Evolutionary conservation across 2,329 filamentous ascomycete genomes (phyloP), one percentile per base, ranked within the genome.

Genomic region (Sclerotinia minor): DNA sequence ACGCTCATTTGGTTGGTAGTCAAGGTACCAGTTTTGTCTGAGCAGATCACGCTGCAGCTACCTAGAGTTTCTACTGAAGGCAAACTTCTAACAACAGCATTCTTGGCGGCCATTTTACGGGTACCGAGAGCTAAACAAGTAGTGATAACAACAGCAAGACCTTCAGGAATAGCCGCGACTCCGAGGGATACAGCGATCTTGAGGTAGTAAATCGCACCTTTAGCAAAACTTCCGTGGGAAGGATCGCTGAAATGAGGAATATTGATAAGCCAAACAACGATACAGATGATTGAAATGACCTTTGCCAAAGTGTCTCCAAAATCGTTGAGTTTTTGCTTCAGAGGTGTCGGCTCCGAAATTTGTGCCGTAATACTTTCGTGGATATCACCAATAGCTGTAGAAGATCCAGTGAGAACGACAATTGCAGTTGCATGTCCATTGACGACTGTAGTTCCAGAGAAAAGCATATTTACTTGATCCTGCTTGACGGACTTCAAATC

Each of bases 1-100:
- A 97, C 95, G 77, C 95, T 98, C 95, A 99, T 99, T 81, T 98
- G 94, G 81, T 99, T 99, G 52, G 95, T 99, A 15, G 95, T 99
- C 77, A 99, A 82, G 60, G 95, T 99, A 74, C 95, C 96, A 6
- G 95, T 99, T 84, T 99, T 99, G 84, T 99, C 95, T 5, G 96
- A 99, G 83, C 96, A 99, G 78, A 99, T 97, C 68, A 99, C 94
- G 76, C 95, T 99, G 86, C 95, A 99, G 85, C 95, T 99, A 77
- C 95, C 95, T 65, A 99, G 85, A 17, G 95, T 99, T 81, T 99
- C 95, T 64, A 99, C 95, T 1, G 95, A 99, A 26, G 95, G 95
- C 74, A 99, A 83, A 77, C 93, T 97, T 79, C 96, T 89, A 68
- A 99, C 96, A 49, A 99, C 94, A 9, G 95, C 95, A 77, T 98